Conservation (phyloP, 2,329 filamentous ascomycete species). For the Ophiostoma himal-ulmi region DNA sequence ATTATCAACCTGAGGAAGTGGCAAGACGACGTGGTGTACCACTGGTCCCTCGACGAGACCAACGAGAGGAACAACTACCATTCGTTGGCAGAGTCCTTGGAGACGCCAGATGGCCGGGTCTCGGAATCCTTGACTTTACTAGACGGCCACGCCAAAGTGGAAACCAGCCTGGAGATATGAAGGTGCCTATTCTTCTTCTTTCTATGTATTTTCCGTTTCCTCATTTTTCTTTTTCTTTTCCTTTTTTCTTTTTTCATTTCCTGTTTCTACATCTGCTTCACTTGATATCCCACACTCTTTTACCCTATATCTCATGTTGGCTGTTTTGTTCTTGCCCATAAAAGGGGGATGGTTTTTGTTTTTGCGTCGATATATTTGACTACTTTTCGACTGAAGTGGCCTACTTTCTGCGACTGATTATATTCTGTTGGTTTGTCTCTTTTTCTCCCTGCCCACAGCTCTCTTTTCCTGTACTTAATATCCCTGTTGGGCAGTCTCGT, state of each 20-base stretch:
- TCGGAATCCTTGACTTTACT: neutral
- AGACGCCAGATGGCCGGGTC: neutral
- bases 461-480: neutral
- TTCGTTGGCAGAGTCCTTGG: neutral
- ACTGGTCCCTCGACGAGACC: slow-evolving; percentile 37
- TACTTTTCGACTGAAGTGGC: neutral
- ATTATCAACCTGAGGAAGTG: slow-evolving; percentile 36
- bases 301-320: neutral
- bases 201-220: neutral
- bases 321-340: neutral
- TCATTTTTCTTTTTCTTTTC: neutral
- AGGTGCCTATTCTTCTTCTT: neutral
- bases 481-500: neutral
- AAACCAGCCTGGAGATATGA: neutral
- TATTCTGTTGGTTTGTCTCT: neutral
- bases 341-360: neutral
- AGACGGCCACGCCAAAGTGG: neutral
- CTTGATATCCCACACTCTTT: neutral
- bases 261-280: neutral
- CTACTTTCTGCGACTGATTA: neutral
- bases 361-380: neutral
- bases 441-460: neutral
- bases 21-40: slow-evolving; percentile 39
- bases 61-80: slow-evolving; percentile 11
- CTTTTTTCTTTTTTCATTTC: neutral